Evolutionary conservation across 345 rosid species (phyloP), one percentile per base, ranked within the genome.

Genomic region (Hirschfeldia incana): DNA sequence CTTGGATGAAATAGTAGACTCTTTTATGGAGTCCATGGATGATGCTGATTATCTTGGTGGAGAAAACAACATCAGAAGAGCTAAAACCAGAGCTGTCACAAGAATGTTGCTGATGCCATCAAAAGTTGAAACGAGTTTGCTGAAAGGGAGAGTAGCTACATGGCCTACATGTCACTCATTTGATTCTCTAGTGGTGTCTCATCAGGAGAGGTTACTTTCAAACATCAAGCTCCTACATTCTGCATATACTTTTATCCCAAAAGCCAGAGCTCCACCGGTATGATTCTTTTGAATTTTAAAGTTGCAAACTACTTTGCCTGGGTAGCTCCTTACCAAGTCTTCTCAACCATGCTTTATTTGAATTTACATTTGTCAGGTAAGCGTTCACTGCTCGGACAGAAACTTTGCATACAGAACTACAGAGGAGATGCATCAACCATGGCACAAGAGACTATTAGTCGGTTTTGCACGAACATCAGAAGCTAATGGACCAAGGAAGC

Each of bases 401-500:
- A 89, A 88, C 83, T 92, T 86, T 67, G 85, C 97, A 33, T 96
- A 96, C 83, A 92, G 84, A 85, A 74, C 84, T 70, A 83, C 78
- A 29, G 99, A 96, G 83, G 98, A 93, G 44, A 69, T 89, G 29
- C 92, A 96, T 85, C 87, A 92, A 51, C 98, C 99, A 17, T 89
- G 98, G 97, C 71, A 93, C 26, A 96, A 93, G 88, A 90, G 97
- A 81, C 82, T 93, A 77, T 79, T 96, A 78, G 58, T 89, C 78
- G 99, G 99, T 64, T 96, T 90, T 87, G 97, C 98, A 30, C 94
- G 99, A 33, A 93, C 95, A 1, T 96, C 99, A 63, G 94, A 89
- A 74, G 79, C 73, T 63, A 92, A 85, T 82, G 99, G 99, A 66
- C 99, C 99, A 65, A 88, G 92, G 81, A 90, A 81, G 84, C 97